Conservation (phyloP, 345 rosid genomes). For the thale cress (Arabidopsis thaliana) region DNA sequence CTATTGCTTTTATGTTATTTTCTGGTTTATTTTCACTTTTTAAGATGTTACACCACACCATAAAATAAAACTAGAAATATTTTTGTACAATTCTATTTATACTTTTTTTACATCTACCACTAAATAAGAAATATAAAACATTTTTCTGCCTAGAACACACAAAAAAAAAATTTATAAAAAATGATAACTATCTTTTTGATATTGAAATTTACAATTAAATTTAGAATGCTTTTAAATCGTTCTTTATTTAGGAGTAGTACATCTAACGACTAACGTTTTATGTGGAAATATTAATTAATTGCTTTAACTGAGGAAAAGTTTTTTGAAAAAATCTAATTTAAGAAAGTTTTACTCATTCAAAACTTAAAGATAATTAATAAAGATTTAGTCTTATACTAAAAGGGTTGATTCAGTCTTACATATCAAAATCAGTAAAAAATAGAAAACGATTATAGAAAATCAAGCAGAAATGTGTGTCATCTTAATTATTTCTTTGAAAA, state of each 20-base stretch:
- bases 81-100: too few relatives aligned
- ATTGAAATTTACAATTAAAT: too few relatives aligned
- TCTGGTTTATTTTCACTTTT: neutral
- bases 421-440: neutral
- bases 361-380: neutral
- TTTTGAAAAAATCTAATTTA: neutral
- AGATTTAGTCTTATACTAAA: neutral
- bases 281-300: too few relatives aligned
- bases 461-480: constrained; percentile 10
- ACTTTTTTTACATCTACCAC: too few relatives aligned
- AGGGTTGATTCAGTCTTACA: neutral
- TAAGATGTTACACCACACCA: neutral
- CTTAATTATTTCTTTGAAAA: neutral
- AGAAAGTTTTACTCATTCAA: constrained; percentile 34
- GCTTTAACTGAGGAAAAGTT: neutral
- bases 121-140: too few relatives aligned
- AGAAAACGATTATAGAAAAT: constrained; percentile 13
- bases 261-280: too few relatives aligned
- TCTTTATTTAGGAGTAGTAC: too few relatives aligned
- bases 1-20: neutral
- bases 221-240: too few relatives aligned
- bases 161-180: too few relatives aligned
- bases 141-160: too few relatives aligned
- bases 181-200: too few relatives aligned
- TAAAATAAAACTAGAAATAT: too few relatives aligned